Evolutionary conservation across 2,329 filamentous ascomycete species (phyloP).

Genomic region (Diaporthe velutina): DNA sequence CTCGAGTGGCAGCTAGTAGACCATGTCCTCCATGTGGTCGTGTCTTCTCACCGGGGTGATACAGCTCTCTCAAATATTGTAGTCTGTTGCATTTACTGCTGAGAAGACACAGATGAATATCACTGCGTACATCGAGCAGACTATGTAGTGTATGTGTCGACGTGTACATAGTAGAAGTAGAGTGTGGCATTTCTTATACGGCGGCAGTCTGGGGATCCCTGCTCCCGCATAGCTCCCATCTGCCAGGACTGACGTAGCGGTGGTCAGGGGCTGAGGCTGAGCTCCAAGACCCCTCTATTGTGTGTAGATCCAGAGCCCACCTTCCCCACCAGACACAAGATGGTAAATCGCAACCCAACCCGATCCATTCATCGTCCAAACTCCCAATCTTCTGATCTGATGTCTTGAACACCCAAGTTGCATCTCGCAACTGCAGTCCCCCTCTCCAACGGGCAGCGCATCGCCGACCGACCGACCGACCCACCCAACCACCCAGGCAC

Average conservation of each 20-base stretch:
- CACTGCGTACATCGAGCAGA: too few relatives aligned
- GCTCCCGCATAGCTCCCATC: slow-evolving; percentile 3
- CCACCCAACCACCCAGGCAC: slow-evolving; percentile 4
- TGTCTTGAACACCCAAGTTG: not conserved
- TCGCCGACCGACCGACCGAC: not conserved
- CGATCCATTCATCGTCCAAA: not conserved
- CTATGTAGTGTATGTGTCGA: too few relatives aligned
- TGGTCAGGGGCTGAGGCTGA: slow-evolving; percentile 16
- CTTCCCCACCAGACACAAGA: slow-evolving; percentile 1
- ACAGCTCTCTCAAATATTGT: too few relatives aligned
- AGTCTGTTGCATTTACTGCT: too few relatives aligned
- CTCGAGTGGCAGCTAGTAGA: not conserved
- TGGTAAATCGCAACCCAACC: not conserved
- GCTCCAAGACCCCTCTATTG: slow-evolving; percentile 12
- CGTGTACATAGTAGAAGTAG: too few relatives aligned
- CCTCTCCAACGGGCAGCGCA: not conserved
- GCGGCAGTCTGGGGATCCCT: slow-evolving; percentile 21
- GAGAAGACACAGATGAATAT: too few relatives aligned
- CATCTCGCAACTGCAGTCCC: not conserved
- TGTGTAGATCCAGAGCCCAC: slow-evolving; percentile 1
- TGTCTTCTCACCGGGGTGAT: not conserved
- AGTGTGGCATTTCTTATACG: too few relatives aligned
- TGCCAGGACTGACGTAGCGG: slow-evolving; percentile 26
- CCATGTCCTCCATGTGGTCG: too few relatives aligned
- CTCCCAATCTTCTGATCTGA: not conserved